Evolutionary conservation across 1,284 basidiomycete genomes (phyloP), one percentile per base, ranked within the genome.

Genomic region (Exobasidium rhododendri): DNA sequence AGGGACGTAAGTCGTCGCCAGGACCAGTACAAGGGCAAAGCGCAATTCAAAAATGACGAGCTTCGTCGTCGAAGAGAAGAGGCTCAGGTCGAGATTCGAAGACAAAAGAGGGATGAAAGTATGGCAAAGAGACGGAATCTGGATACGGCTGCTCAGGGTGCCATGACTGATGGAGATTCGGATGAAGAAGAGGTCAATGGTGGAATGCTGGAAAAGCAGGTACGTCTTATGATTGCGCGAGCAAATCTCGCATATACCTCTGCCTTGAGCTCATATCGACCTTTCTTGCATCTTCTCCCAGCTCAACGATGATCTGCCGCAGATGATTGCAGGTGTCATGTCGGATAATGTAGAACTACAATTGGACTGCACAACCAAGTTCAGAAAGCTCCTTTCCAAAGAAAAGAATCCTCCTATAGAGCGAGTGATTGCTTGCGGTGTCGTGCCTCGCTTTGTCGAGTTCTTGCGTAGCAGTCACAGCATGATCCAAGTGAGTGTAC

Each of bases 361-460:
- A 82, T 85, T 97, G 66, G 93, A 97, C 81, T 89, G 93, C 73
- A 97, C 94, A 28, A 86, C 83, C 75, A 96, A 92, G 83, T 98
- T 98, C 86, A 88, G 96, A 79, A 99, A 98, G 80, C 62, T 69
- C 81, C 87, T 98, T 64, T 97, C 94, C 72, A 99, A 99, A 85
- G 94, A 99, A 84, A 94, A 94, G 85, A 99, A 97, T 81, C 94
- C 94, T 43, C 94, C 94, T n/a, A 99, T 99, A 81, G 96, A 98
- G 82, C 88, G 89, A 78, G 96, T 99, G 72, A 98, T 99, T 81
- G 91, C 93, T 75, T 96, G 93, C 81, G 91, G 92, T 65, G 94
- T 99, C 58, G 92, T 99, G 40, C 90, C 92, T 63, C 91, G 94
- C 65, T 98, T 99, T 74, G 96, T 98, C 63, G 88, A 97, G 81